Percentiles rank a stretch among this genome's conserved stretches.
Evolutionary conservation across 164 flowering plant species (phyloP).

Genomic region (Tetrastigma voinierianum): DNA sequence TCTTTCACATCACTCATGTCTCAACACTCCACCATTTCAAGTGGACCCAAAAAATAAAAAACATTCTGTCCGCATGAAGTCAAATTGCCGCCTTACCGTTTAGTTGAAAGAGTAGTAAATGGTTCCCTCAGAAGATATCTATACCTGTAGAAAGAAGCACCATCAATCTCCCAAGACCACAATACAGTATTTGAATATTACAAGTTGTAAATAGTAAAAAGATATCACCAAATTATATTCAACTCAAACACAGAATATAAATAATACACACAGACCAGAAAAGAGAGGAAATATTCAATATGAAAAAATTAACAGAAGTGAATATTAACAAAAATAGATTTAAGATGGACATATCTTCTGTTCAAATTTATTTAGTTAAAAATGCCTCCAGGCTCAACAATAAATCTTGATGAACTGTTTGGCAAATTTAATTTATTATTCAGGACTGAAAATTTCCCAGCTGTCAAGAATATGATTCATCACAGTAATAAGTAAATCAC

Average conservation of each 20-base stretch:
- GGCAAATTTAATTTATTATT: too few species aligned
- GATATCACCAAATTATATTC: too few species aligned
- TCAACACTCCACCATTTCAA: constrained; percentile 95
- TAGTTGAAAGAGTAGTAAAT: constrained; percentile 89
- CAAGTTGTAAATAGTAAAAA: background rate
- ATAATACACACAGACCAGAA: background rate
- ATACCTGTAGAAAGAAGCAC: constrained; percentile 55
- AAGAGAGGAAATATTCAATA: background rate
- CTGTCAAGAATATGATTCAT: too few species aligned
- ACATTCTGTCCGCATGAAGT: constrained; percentile 98
- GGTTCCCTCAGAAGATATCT: constrained; percentile 97
- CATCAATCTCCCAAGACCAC: constrained; percentile 45
- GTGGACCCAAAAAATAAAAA: constrained; percentile 87
- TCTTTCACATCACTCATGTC: constrained; percentile 99
- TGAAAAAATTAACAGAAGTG: background rate
- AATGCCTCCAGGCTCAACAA: too few species aligned
- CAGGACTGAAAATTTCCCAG: too few species aligned
- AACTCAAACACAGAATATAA: too few species aligned
- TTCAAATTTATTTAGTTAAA: too few species aligned
- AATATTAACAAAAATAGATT: too few species aligned
- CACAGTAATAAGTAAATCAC: too few species aligned
- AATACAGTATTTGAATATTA: constrained; percentile 97
- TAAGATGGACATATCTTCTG: too few species aligned
- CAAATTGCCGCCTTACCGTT: constrained; percentile 97
- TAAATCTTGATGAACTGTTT: too few species aligned